These are phyloP conservation scores for Zoysia pacifica DNA, from an alignment of 176 grass and related monocot species.

Conservation along the genomic window DNA sequence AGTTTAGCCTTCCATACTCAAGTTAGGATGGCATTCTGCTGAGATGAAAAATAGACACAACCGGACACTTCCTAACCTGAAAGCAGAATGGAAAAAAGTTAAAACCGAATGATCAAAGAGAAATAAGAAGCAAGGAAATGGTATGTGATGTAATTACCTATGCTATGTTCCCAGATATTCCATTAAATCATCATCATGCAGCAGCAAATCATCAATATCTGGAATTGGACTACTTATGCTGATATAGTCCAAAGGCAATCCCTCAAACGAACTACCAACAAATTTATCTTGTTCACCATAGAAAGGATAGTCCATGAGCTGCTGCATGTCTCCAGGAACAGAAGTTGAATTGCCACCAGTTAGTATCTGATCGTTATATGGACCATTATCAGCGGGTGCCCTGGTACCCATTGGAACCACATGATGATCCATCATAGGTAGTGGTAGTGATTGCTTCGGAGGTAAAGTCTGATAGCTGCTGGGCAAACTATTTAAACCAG, in stretches of 20 bases:
- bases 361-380: conserved; percentile 48
- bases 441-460: conserved; percentile 47
- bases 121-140: conserved; percentile 29
- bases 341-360: conserved; percentile 50
- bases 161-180: conserved; percentile 92
- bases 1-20: conserved; percentile 54
- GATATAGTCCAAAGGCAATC: conserved; percentile 78
- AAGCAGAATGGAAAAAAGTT: conserved; percentile 19
- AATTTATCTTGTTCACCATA: conserved; percentile 81
- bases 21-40: conserved; percentile 35
- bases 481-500: conserved; percentile 52
- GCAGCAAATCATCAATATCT: conserved; percentile 81
- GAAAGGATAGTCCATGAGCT: conserved; percentile 69
- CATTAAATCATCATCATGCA: conserved; percentile 96
- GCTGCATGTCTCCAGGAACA: conserved; percentile 61
- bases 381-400: conserved; percentile 56
- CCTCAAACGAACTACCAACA: conserved; percentile 79
- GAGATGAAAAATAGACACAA: conserved; percentile 26
- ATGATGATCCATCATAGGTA: conserved; percentile 49
- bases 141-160: conserved; percentile 44
- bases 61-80: conserved; percentile 44
- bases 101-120: conserved; percentile 26
- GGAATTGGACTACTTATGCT: conserved; percentile 79
- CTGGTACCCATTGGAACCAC: conserved; percentile 49
- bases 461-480: conserved; percentile 37